A percentile compares a stretch with the other conserved stretches of the same genome.
Conservation (phyloP, 768 basidiomycete species). For the Crepidotus variabilis region DNA sequence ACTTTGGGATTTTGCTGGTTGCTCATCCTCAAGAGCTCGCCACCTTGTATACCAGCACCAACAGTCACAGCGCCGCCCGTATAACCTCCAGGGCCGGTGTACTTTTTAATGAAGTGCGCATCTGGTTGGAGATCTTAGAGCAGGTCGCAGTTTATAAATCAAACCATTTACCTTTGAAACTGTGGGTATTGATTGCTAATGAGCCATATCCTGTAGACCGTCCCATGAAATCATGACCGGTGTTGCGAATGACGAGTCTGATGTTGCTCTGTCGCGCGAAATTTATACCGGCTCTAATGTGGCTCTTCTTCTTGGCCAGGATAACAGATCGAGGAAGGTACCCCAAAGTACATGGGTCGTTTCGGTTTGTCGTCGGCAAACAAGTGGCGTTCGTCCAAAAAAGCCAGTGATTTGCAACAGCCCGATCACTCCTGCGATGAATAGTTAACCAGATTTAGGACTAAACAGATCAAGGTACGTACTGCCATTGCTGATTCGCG, state of each 20-base stretch:
- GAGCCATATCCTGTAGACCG: constrained; percentile 19
- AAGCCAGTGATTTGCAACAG: constrained; percentile 1
- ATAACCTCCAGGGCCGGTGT: constrained; percentile 12
- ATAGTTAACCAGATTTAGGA: background rate
- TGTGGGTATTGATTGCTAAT: constrained; percentile 18
- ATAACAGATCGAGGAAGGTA: constrained; percentile 12
- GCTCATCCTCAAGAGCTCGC: background rate
- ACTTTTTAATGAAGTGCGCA: constrained; percentile 12
- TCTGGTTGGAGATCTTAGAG: background rate
- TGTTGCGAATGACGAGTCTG: constrained; percentile 20
- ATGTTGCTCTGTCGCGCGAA: constrained; percentile 18
- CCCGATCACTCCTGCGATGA: constrained; percentile 3
- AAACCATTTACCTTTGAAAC: constrained; percentile 4
- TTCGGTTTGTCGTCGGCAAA: background rate
- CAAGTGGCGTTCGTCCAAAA: constrained; percentile 7
- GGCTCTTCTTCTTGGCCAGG: constrained; percentile 13
- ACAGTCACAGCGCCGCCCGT: constrained; percentile 16
- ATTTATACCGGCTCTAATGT: constrained; percentile 17
- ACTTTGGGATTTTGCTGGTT: background rate
- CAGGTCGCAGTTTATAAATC: background rate
- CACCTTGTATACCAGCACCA: constrained; percentile 15
- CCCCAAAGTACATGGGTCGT: background rate
- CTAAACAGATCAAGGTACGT: background rate
- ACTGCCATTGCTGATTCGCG: constrained; percentile 2
- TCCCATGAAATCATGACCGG: constrained; percentile 22